Conservation (phyloP, 345 rosid species). For the Theobroma cacao region DNA sequence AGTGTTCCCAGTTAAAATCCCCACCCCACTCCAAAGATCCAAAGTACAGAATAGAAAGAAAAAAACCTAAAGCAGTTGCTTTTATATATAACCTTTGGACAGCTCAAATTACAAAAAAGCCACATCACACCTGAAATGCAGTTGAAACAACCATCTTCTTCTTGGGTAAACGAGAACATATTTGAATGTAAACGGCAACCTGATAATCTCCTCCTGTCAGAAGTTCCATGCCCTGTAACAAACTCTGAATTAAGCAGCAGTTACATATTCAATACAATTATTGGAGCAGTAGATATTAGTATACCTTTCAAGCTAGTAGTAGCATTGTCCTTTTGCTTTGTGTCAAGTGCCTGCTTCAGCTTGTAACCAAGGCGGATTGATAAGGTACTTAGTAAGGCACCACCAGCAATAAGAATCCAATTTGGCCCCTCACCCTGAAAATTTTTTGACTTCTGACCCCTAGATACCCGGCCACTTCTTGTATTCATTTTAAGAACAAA, state of each 20-base stretch:
- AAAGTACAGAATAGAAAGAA: background rate
- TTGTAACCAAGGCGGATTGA: constrained; percentile 89
- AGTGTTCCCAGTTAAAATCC: background rate
- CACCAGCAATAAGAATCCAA: constrained; percentile 93
- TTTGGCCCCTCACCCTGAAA: constrained; percentile 67
- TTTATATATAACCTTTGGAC: background rate
- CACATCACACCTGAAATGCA: constrained; percentile 46
- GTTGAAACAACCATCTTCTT: constrained; percentile 50
- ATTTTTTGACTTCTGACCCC: constrained; percentile 45
- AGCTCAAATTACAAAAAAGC: constrained; percentile 9
- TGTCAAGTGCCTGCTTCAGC: constrained; percentile 69
- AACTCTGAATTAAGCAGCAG: constrained; percentile 19
- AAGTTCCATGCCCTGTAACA: constrained; percentile 42
- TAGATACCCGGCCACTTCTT: constrained; percentile 43
- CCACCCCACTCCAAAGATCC: background rate
- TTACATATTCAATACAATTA: background rate
- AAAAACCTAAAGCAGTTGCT: background rate
- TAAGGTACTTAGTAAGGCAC: constrained; percentile 90
- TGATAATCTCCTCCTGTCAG: constrained; percentile 46
- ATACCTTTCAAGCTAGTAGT: constrained; percentile 41
- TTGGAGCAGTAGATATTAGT: constrained; percentile 6
- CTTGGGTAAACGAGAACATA: constrained; percentile 51
- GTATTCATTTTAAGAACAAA: constrained; percentile 58
- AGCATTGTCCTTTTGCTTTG: constrained; percentile 48
- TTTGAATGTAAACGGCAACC: constrained; percentile 42